Evolutionary conservation across 352 stramenopile species (phyloP), one percentile per base, ranked within the genome.

Genomic region (Saprolegnia diclina): DNA sequence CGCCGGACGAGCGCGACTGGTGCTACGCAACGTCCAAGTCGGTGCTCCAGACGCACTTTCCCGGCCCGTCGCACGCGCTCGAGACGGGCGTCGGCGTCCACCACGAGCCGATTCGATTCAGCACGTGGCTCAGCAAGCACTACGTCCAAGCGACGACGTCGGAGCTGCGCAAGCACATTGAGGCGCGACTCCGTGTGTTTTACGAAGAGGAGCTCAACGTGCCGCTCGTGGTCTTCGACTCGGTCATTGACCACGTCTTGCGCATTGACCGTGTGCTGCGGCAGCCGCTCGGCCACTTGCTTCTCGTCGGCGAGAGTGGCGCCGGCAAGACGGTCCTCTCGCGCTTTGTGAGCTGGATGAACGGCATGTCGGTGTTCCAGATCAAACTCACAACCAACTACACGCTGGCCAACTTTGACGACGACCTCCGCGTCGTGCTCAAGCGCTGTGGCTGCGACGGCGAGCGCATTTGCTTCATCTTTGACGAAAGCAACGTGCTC

Each of bases 341-440:
- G 22, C 97, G 97, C 48, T 99, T 99, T 77, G 97, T 99, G 54
- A 98, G 95, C 50, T 99, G 98, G 98, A 99, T 99, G 96, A 99
- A 99, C 68, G 98, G 97, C 22, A 96, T 99, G 70, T 96, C 87
- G 21, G 97, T 99, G n/a, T 99, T 99, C 79, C 96, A 99, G 76
- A 99, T 99, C 80, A 99, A 99, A 74, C 85, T 98, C 2, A 98
- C 97, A 59, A 98, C 95, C 16, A 94, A 97, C 54, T 99, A 99
- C 81, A 98, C 90, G 11, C 83, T 99, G 16, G 96, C 98, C 26
- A 97, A 99, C 77, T 99, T 99, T 75, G 98, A 99, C 75, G 97
- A 99, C 57, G 98, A 99, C 77, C 81, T 99, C 35, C 85, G 97
- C 26, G 77, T 94, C 45, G 90, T 99, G 19, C 97, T 99, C 71